A percentile compares a stretch with the other conserved stretches of the same genome.
These are phyloP conservation scores for Hyparrhenia diplandra DNA, from an alignment of 176 grass and related monocot species.

Conservation along the genomic window DNA sequence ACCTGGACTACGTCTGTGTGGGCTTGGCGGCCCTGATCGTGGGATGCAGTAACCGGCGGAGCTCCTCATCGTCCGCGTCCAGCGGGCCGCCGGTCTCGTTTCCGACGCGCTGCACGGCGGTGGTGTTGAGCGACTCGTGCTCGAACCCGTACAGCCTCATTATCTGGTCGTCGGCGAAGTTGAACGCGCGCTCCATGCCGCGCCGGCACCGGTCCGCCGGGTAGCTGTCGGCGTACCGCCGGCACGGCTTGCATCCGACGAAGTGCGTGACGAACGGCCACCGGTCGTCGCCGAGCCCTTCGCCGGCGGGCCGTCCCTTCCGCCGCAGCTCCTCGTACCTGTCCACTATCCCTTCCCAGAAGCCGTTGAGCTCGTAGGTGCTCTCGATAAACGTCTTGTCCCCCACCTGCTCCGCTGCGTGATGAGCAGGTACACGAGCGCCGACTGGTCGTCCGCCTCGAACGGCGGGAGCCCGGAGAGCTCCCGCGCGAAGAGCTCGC, in stretches of 20 bases:
- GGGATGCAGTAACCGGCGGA: constrained; percentile 60
- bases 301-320: constrained; percentile 29
- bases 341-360: constrained; percentile 68
- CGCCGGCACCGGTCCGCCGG: constrained; percentile 51
- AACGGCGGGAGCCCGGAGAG: constrained; percentile 66
- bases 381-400: constrained; percentile 66
- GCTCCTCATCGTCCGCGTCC: constrained; percentile 48
- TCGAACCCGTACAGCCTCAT: constrained; percentile 70
- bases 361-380: constrained; percentile 81
- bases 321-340: constrained; percentile 65
- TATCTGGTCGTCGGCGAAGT: constrained; percentile 90
- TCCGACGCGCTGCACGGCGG: constrained; percentile 42
- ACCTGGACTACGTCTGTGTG: not conserved
- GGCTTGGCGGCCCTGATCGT: constrained; percentile 41
- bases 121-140: constrained; percentile 56
- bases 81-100: constrained; percentile 51
- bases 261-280: constrained; percentile 96
- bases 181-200: constrained; percentile 76
- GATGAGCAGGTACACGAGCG: constrained; percentile 73
- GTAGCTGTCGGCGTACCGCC: constrained; percentile 65
- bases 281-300: constrained; percentile 43
- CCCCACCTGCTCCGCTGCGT: constrained; percentile 58
- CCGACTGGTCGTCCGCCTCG: constrained; percentile 96
- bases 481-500: constrained; percentile 51
- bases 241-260: constrained; percentile 92